Conservation (phyloP, 2,329 filamentous ascomycete genomes). For the Colletotrichum sp. region DNA sequence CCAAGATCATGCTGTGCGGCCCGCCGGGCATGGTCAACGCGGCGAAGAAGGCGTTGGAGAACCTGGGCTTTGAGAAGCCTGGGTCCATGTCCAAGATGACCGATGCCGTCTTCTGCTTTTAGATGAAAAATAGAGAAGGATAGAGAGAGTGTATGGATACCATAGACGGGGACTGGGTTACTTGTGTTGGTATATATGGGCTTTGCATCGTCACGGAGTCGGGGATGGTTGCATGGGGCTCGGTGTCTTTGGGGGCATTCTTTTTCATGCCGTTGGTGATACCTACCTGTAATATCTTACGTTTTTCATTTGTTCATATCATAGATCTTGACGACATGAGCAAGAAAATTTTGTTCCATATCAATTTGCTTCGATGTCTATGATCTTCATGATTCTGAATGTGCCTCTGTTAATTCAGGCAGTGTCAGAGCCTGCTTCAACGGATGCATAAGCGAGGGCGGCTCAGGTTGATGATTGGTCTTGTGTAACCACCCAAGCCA, state of each 20-base stretch:
- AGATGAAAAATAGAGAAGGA: not conserved
- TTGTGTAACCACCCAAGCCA: not conserved
- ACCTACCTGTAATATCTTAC: constrained; percentile 15
- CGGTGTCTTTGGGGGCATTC: constrained; percentile 8
- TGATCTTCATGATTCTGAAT: too few relatives aligned
- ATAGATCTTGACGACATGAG: not conserved
- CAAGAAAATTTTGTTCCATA: rapidly evolving
- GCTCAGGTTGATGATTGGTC: not conserved
- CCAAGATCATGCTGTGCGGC: constrained; percentile 64
- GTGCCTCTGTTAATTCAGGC: rapidly evolving
- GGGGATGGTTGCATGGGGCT: constrained; percentile 1
- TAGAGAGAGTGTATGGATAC: not conserved
- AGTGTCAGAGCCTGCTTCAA: not conserved
- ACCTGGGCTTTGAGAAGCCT: constrained; percentile 56
- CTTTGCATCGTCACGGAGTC: constrained; percentile 17
- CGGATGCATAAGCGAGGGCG: not conserved
- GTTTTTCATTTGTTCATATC: not conserved
- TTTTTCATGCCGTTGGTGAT: constrained; percentile 9
- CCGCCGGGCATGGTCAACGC: constrained; percentile 65
- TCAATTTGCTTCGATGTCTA: not conserved
- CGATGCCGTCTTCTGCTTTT: constrained; percentile 63
- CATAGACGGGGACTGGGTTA: not conserved
- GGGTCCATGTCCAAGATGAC: constrained; percentile 54
- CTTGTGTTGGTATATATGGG: not conserved
- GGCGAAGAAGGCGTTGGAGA: constrained; percentile 54